Evolutionary conservation across 306 rosid genomes (phyloP).

Genomic region (Begonia fuchsioides): DNA sequence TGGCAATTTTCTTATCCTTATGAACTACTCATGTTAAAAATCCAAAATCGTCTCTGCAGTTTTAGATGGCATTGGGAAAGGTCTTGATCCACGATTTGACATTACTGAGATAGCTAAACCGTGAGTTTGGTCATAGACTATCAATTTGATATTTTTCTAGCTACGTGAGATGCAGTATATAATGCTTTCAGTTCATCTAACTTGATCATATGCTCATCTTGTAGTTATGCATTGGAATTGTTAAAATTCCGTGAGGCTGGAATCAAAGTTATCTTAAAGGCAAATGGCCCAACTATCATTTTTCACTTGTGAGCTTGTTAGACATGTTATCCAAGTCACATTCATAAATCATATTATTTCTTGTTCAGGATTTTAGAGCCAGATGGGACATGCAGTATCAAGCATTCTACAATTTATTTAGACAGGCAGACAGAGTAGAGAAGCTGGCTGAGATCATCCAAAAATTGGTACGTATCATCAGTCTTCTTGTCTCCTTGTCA

Average conservation of each 20-base stretch:
- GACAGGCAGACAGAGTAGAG: conserved; percentile 96
- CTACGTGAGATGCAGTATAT: too few relatives aligned
- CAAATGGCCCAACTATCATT: conserved; percentile 10
- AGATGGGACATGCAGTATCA: conserved; percentile 86
- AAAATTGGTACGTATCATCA: conserved; percentile 39
- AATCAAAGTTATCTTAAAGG: conserved; percentile 87
- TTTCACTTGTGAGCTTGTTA: conserved; percentile 9
- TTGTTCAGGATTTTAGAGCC: conserved; percentile 59
- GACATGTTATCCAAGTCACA: conserved; percentile 4
- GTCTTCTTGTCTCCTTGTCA: conserved; percentile 1
- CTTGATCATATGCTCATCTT: conserved; percentile 18
- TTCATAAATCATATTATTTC: conserved; percentile 16
- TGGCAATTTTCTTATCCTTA: conserved; percentile 8
- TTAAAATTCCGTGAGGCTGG: conserved; percentile 91
- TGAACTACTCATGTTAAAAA: conserved; percentile 8
- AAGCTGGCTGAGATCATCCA: conserved; percentile 79
- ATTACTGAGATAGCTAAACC: conserved; percentile 98
- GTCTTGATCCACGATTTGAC: conserved; percentile 96
- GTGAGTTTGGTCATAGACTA: conserved; percentile 43
- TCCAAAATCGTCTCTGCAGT: conserved; percentile 30
- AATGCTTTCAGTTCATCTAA: conserved; percentile 12
- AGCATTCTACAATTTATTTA: conserved; percentile 86
- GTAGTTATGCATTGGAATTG: conserved; percentile 93
- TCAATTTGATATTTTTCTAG: too few relatives aligned
- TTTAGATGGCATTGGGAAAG: conserved; percentile 97